A percentile compares a stretch with the other conserved stretches of the same genome.
These are phyloP conservation scores for Sherardia arvensis DNA, from an alignment of 257 asterid species.

Conservation along the genomic window DNA sequence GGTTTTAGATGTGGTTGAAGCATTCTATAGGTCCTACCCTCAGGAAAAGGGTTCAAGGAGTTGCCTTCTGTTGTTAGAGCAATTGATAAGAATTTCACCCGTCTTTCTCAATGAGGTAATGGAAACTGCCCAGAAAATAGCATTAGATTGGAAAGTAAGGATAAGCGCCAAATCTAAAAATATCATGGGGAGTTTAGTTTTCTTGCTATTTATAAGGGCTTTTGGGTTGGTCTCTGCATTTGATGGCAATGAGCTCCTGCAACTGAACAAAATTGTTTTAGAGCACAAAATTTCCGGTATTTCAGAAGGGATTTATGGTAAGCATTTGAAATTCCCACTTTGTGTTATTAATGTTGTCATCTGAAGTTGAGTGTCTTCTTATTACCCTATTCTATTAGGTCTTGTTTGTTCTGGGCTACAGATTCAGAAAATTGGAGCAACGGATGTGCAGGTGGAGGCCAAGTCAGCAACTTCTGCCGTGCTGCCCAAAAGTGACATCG, in stretches of 20 bases:
- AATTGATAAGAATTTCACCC: constrained; percentile 4
- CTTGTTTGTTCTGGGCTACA: not conserved
- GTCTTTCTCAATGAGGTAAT: not conserved
- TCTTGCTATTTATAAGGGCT: constrained; percentile 2
- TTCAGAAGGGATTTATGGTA: constrained; percentile 5
- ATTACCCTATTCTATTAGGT: not conserved
- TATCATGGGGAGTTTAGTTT: not conserved
- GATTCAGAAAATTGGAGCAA: not conserved
- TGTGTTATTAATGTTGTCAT: not conserved
- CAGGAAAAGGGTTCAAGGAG: not conserved
- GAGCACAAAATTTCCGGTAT: not conserved
- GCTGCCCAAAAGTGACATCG: not conserved
- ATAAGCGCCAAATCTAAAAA: not conserved
- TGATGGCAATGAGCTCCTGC: not conserved
- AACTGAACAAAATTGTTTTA: not conserved
- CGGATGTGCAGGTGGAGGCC: not conserved
- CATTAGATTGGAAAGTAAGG: not conserved
- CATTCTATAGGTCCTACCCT: not conserved
- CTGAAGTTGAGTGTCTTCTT: not conserved
- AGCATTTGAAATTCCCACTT: not conserved
- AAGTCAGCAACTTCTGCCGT: not conserved
- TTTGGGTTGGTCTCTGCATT: constrained; percentile 3
- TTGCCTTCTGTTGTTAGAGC: constrained; percentile 3
- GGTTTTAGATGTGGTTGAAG: not conserved
- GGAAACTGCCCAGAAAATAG: not conserved